Percentiles rank a stretch among this genome's conserved stretches.
phyloP scores from a whole-genome alignment of 192 early-diverging fungal genomes.

The Mortierella hygrophila region DNA sequence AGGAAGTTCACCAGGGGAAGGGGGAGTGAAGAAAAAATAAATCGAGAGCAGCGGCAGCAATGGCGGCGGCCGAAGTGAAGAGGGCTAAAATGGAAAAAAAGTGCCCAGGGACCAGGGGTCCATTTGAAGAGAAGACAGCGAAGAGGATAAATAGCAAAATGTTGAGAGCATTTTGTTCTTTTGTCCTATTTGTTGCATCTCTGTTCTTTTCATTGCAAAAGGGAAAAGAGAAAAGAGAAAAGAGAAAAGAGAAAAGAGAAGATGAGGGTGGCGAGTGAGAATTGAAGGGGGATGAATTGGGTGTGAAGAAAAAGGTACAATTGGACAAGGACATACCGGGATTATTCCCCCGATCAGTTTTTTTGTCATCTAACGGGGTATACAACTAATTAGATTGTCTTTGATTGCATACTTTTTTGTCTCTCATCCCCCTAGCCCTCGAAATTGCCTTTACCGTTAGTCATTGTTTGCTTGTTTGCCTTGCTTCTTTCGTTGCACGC shows the following conservation, averaged over 20 bases:
- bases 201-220: background rate
- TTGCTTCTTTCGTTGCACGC: too few species aligned
- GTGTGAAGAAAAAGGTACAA: background rate
- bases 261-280: background rate
- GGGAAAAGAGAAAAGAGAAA: background rate
- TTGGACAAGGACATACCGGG: background rate
- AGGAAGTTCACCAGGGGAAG: background rate
- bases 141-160: background rate
- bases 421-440: background rate
- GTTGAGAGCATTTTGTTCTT: conserved; percentile 2
- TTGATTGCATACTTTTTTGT: background rate
- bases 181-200: background rate
- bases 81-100: background rate
- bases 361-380: background rate
- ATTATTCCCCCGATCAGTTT: background rate
- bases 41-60: background rate
- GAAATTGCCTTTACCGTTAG: background rate
- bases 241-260: background rate
- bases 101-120: background rate
- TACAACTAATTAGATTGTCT: background rate
- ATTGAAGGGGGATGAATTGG: background rate
- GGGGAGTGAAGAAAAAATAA: background rate
- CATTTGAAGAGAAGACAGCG: background rate
- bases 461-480: background rate
- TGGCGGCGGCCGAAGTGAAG: background rate